These are phyloP conservation scores for Lasiodiplodia citricola DNA, from an alignment of 2,329 filamentous ascomycete genomes.

Conservation along the genomic window DNA sequence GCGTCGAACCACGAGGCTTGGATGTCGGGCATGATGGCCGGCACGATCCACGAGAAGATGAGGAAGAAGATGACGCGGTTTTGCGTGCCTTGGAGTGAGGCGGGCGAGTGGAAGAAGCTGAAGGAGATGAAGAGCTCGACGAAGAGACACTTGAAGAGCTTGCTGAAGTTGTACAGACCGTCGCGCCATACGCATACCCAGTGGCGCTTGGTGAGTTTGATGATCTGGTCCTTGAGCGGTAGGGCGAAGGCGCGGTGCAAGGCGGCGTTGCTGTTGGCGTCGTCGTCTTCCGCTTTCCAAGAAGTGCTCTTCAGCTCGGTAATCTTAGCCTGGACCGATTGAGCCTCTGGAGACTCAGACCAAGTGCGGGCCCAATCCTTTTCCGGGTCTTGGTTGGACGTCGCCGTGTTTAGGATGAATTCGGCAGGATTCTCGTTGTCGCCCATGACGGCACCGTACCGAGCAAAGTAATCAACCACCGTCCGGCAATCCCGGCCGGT, in stretches of 20 bases:
- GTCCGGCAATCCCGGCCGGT: slow-evolving; percentile 50
- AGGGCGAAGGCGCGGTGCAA: slow-evolving; percentile 56
- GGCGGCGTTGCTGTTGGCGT: slow-evolving; percentile 47
- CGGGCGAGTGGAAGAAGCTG: slow-evolving; percentile 54
- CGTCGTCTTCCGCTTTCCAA: slow-evolving; percentile 34
- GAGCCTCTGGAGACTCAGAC: slow-evolving; percentile 46
- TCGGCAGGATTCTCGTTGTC: slow-evolving; percentile 60
- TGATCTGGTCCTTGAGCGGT: slow-evolving; percentile 47
- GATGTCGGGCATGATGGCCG: slow-evolving; percentile 76
- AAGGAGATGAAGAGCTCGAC: slow-evolving; percentile 56
- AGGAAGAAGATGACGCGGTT: slow-evolving; percentile 77
- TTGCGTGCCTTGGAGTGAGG: slow-evolving; percentile 49
- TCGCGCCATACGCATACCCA: slow-evolving; percentile 69
- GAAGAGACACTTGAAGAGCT: slow-evolving; percentile 61
- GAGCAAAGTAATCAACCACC: slow-evolving; percentile 56
- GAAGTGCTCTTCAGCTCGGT: slow-evolving; percentile 55
- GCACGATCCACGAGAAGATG: slow-evolving; percentile 75
- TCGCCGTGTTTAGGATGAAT: slow-evolving; percentile 56
- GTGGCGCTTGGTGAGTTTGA: slow-evolving; percentile 52
- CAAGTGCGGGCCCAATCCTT: slow-evolving; percentile 54
- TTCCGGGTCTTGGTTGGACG: slow-evolving; percentile 57
- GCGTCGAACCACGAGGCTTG: slow-evolving; percentile 73
- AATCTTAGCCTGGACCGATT: slow-evolving; percentile 50
- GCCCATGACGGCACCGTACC: slow-evolving; percentile 59
- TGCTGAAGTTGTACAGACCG: slow-evolving; percentile 69